Evolutionary conservation across 352 stramenopile genomes (phyloP).

Genomic region (Elongisporangium senticosum): DNA sequence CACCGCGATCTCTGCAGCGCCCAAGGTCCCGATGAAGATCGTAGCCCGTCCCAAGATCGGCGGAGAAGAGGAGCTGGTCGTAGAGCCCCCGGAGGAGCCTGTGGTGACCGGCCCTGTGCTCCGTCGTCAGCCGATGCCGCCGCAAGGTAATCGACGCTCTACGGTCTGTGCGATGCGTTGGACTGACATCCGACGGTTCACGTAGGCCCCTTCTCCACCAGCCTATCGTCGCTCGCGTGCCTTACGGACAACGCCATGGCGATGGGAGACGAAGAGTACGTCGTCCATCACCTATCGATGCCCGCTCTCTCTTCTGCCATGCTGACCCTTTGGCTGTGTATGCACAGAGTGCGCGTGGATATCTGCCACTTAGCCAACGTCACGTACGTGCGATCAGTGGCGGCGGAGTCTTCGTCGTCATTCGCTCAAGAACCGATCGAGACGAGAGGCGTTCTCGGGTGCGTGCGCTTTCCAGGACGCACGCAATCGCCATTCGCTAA

Average conservation of each 20-base stretch:
- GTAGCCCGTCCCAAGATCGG: conserved; percentile 23
- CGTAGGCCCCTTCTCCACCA: conserved; percentile 33
- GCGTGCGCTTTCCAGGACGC: neutral
- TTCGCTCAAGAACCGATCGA: conserved; percentile 10
- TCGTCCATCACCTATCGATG: conserved; percentile 2
- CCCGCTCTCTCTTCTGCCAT: neutral
- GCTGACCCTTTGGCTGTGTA: conserved; percentile 4
- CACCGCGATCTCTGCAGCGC: conserved; percentile 27
- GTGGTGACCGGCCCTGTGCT: conserved; percentile 26
- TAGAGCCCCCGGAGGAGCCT: conserved; percentile 1
- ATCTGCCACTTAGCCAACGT: conserved; percentile 61
- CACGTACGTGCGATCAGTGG: conserved; percentile 32
- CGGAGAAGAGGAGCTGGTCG: neutral
- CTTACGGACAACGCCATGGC: conserved; percentile 35
- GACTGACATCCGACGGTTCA: neutral
- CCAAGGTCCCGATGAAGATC: conserved; percentile 60
- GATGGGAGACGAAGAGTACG: conserved; percentile 41
- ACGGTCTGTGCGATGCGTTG: neutral
- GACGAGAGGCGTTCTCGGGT: neutral
- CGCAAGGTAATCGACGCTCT: conserved; percentile 19
- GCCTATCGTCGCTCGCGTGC: conserved; percentile 26
- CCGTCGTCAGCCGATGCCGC: conserved; percentile 36
- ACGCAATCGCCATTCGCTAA: neutral
- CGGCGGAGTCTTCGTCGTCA: neutral
- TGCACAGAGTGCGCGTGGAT: conserved; percentile 43